Evolutionary conservation across 1,284 basidiomycete genomes (phyloP).

Genomic region (Somion occarium): DNA sequence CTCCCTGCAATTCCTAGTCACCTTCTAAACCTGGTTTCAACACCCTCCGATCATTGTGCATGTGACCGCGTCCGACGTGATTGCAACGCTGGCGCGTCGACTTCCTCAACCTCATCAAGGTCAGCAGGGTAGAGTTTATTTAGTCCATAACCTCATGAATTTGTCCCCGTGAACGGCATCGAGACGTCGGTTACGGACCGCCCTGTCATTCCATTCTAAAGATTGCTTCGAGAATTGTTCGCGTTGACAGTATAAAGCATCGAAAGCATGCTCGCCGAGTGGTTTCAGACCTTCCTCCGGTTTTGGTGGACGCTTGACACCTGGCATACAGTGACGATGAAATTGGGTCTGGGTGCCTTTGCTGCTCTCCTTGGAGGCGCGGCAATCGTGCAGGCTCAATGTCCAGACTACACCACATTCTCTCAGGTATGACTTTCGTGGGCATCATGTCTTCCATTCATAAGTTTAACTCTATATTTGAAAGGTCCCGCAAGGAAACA

Average conservation of each 20-base stretch:
- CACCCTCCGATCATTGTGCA: not conserved
- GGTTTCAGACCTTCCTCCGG: not conserved
- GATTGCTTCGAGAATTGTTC: not conserved
- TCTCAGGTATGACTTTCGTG: slow-evolving; percentile 46
- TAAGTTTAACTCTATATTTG: too few relatives aligned
- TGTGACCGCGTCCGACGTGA: not conserved
- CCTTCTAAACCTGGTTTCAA: not conserved
- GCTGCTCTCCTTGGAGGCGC: slow-evolving; percentile 25
- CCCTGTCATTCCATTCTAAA: not conserved
- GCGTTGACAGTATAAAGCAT: not conserved
- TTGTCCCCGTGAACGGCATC: not conserved
- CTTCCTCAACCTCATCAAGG: not conserved
- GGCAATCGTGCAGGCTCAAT: slow-evolving; percentile 35
- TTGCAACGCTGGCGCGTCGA: not conserved
- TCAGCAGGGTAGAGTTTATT: not conserved
- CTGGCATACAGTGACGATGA: slow-evolving; percentile 7
- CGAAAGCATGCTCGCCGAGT: not conserved
- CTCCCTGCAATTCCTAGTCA: not conserved
- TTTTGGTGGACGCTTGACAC: not conserved
- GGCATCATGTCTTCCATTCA: not conserved
- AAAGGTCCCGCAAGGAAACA: slow-evolving; percentile 52
- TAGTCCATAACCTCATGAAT: not conserved
- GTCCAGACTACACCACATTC: slow-evolving; percentile 60
- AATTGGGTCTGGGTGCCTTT: slow-evolving; percentile 5
- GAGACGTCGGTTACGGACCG: not conserved